Percentiles rank a stretch among this genome's conserved stretches.
Evolutionary conservation across 441 rosid species (phyloP).

Genomic region (Flueggea neowawraea): DNA sequence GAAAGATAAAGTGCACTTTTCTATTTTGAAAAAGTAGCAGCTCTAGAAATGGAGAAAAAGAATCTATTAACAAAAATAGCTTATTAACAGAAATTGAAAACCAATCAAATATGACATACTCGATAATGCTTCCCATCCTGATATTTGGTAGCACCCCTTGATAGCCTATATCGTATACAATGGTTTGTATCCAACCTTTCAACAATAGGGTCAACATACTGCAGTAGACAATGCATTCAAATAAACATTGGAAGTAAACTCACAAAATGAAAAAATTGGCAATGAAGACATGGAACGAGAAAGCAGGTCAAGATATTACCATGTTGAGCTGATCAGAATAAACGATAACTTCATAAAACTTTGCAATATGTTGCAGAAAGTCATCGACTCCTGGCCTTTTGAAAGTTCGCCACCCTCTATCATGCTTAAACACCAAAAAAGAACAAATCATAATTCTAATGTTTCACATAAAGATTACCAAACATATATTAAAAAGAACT

Average conservation of each 20-base stretch:
- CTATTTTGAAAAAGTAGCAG: conserved; percentile 4
- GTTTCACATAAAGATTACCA: no score
- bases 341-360: conserved; percentile 78
- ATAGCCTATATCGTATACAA: conserved; percentile 60
- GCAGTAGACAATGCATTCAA: conserved; percentile 21
- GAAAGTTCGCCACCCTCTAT: conserved; percentile 98
- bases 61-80: background rate
- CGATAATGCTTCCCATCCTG: conserved; percentile 89
- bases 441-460: no score
- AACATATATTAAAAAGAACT: no score
- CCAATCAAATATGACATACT: conserved; percentile 36
- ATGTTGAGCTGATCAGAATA: conserved; percentile 81
- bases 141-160: conserved; percentile 83
- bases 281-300: background rate
- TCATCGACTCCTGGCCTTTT: conserved; percentile 97
- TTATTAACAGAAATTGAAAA: background rate
- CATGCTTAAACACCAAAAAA: conserved; percentile 50
- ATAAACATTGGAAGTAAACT: conserved; percentile 6
- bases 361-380: conserved; percentile 84
- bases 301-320: conserved; percentile 39
- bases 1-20: conserved; percentile 1
- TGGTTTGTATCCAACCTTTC: conserved; percentile 83
- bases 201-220: conserved; percentile 81
- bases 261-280: background rate
- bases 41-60: background rate